Conservation (phyloP, 345 rosid genomes). For the Heritiera littoralis region DNA sequence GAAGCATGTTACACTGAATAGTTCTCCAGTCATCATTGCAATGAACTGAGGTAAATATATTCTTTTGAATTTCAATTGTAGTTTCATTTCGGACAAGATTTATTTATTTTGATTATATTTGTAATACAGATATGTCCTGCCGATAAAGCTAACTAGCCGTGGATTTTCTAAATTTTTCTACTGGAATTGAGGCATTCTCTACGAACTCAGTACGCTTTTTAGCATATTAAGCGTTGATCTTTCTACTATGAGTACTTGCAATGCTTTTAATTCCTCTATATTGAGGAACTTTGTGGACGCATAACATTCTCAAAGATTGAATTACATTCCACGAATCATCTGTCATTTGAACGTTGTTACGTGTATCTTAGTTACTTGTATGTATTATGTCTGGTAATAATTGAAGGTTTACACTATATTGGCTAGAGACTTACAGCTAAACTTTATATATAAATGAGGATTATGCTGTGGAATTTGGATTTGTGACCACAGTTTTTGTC, state of each 20-base stretch:
- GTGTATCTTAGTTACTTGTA: not conserved
- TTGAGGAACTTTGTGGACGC: not conserved
- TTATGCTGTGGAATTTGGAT: not conserved
- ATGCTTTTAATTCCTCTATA: not conserved
- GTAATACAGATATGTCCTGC: not conserved
- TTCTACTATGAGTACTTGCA: not conserved
- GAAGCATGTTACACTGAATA: not conserved
- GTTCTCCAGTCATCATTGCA: not conserved
- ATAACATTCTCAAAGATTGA: not conserved
- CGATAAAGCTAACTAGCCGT: not conserved
- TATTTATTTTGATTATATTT: not conserved
- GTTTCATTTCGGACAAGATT: not conserved
- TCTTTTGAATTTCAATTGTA: not conserved
- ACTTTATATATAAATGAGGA: not conserved
- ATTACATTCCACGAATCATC: not conserved
- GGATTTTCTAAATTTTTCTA: not conserved
- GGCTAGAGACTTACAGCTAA: not conserved
- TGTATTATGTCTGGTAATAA: not conserved
- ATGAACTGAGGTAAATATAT: conserved; percentile 4
- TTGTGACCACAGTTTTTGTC: not conserved
- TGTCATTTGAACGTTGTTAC: not conserved
- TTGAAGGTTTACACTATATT: not conserved
- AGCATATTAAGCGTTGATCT: not conserved
- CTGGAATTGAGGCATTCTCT: not conserved
- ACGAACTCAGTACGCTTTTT: not conserved